Evolutionary conservation across 768 basidiomycete species (phyloP), one percentile per base, ranked within the genome.

Genomic region (Phanerodontia chrysosporium): DNA sequence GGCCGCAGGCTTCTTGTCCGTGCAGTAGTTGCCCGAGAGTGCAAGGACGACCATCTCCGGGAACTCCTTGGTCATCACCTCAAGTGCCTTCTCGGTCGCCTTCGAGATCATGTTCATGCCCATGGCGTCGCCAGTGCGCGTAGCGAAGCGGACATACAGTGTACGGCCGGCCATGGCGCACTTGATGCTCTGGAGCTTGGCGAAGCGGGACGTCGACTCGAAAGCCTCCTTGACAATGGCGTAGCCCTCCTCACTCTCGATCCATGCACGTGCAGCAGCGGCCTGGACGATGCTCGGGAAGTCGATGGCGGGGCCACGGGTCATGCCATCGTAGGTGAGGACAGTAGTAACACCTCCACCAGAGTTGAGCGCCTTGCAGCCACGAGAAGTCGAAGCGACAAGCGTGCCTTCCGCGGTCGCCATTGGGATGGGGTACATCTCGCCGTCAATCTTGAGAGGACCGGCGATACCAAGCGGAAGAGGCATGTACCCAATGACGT

Each of bases 31-130:
- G 46, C 96, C 97, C 5, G 89, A 92, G 16, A 99, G 82, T 9
- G 96, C 91, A 32, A 97, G 81, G 44, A 94, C 85, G 57, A 85
- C 73, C 95, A 98, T 98, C 60, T 88, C 86, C 3, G 96, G 96
- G 78, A 93, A 99, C 66, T 86, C 73, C 51, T 79, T 78, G 65
- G 82, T 79, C 82, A 93, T 80, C 22, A 79, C 82, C 67, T 89
- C 93, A 13, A 99, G 81, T 22, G 95, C 95, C 74, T 90, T 91
- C 77, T 98, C 97, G 10, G 94, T 95, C 2, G 95, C 97, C 75
- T 99, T 99, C 9, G 90, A 92, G 69, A 98, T 97, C 97, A 98
- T 99, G 79, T 99, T 99, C 97, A 99, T 99, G 18, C 97, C 97
- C 96, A 98, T 99, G 44, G 97, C 96, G 68, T 98, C 96, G 29